Evolutionary conservation across 805 yeast species (phyloP), one percentile per base, ranked within the genome.

Genomic region (Saturnispora besseyi): DNA sequence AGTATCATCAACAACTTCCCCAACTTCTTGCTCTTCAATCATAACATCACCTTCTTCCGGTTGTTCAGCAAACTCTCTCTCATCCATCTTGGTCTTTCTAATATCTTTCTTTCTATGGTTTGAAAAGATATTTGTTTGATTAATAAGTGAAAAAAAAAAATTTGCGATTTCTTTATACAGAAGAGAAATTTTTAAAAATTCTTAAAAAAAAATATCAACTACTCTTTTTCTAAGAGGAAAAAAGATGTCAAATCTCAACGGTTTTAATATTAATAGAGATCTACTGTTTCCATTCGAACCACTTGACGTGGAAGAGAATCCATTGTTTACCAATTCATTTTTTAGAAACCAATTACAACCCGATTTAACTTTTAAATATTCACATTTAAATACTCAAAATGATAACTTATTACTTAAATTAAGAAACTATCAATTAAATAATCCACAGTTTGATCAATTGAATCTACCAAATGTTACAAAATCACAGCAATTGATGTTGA

Each of bases 1-100:
- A 22, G 57, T 59, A 15, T 65, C 68, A 46, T 61, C 66, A 13
- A 64, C 59, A 29, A 65, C 61, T 51, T 66, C 68, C 5, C 55
- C 67, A 26, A 63, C 67, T 49, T 66, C 69, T 49, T 62, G 62
- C 4, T 54, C 50, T 18, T 57, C 51, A 33, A 65, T 49, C 42
- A 63, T 63, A 29, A 63, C 62, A 32, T 62, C 65, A 13, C 59
- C 61, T 22, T 52, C 55, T 36, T 53, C 57, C 24, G 38, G 49
- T 29, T 34, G 41, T 26, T 38, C 50, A 28, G 22, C 34, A 30
- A 37, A 44, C 31, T 49, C 54, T 33, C 32, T 46, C 41, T 11
- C 22, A 12, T 41, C 38, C 50, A 47, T 47, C 26, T 41, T 32
- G 11, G 21, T 24, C 15, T 38, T 26, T 30, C 9, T 31, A 36